Evolutionary conservation across 2,329 filamentous ascomycete species (phyloP).

Genomic region (Aspergillus sp.): DNA sequence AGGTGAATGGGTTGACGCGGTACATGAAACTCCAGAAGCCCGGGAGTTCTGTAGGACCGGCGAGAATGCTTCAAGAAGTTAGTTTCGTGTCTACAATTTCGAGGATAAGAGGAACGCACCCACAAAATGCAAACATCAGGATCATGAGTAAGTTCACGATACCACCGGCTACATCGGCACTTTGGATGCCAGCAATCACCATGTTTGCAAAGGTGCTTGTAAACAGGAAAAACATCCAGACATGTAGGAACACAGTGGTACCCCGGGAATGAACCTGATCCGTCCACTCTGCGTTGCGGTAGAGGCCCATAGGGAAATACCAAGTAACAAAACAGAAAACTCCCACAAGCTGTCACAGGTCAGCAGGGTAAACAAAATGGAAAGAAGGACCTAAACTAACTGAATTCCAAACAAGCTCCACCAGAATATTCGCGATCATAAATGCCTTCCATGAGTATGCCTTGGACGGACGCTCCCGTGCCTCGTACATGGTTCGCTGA

Average conservation of each 20-base stretch:
- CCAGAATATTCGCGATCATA: constrained; percentile 62
- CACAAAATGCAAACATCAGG: too few species aligned
- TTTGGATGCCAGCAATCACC: too few species aligned
- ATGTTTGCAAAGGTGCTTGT: too few species aligned
- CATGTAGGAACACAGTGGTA: background rate
- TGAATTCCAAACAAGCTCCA: constrained; percentile 63
- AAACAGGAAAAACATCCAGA: too few species aligned
- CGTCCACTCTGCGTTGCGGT: constrained; percentile 35
- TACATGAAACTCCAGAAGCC: constrained; percentile 8
- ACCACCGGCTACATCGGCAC: too few species aligned
- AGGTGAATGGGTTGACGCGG: constrained; percentile 2
- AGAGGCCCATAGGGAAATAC: constrained; percentile 58
- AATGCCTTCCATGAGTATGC: constrained; percentile 70
- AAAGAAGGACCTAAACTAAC: too few species aligned
- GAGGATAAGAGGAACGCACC: too few species aligned
- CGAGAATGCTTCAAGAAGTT: too few species aligned
- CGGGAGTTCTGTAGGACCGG: background rate
- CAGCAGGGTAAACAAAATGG: too few species aligned
- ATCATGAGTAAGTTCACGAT: too few species aligned
- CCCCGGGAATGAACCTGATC: constrained; percentile 23
- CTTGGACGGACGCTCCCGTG: constrained; percentile 57
- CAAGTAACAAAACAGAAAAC: constrained; percentile 59
- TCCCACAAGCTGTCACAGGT: constrained; percentile 41
- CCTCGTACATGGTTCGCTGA: constrained; percentile 54
- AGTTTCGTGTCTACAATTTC: too few species aligned